phyloP scores from a whole-genome alignment of 2,329 filamentous ascomycete genomes.

The Fusarium palustre region DNA sequence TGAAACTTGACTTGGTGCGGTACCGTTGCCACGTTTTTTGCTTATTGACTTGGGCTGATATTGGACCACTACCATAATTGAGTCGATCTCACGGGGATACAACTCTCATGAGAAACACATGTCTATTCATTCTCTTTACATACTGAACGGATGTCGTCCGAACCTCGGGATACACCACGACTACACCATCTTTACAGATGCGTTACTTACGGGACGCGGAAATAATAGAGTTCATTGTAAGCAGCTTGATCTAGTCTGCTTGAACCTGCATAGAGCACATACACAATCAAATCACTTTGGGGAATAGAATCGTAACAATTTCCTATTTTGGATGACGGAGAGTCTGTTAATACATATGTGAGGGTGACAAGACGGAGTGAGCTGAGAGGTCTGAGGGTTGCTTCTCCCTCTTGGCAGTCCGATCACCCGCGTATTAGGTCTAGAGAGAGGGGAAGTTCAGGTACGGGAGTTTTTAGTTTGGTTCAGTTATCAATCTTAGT shows the following conservation, averaged over 20 bases:
- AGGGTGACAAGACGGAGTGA: neutral
- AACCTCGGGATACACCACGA: conserved; percentile 35
- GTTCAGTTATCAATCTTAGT: neutral
- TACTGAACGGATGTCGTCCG: neutral
- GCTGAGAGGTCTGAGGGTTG: neutral
- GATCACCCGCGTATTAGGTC: neutral
- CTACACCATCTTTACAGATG: conserved; percentile 25
- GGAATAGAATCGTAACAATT: conserved; percentile 11
- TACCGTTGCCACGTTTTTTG: neutral
- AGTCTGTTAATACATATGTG: neutral
- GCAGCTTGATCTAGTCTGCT: neutral
- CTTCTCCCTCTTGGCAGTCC: neutral
- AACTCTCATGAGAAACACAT: conserved; percentile 18
- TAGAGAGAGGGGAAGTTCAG: conserved; percentile 2
- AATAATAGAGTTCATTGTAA: neutral
- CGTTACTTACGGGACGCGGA: conserved; percentile 11
- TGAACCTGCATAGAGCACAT: conserved; percentile 18
- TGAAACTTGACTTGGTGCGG: neutral
- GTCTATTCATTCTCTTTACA: conserved; percentile 5
- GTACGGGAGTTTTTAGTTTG: neutral
- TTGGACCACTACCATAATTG: neutral
- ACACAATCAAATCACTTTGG: neutral
- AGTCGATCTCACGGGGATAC: neutral
- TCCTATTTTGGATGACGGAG: conserved; percentile 26
- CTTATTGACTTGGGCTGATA: neutral